Evolutionary conservation across 1,284 basidiomycete genomes (phyloP), one percentile per base, ranked within the genome.

Genomic region (Pterulicium gracile): DNA sequence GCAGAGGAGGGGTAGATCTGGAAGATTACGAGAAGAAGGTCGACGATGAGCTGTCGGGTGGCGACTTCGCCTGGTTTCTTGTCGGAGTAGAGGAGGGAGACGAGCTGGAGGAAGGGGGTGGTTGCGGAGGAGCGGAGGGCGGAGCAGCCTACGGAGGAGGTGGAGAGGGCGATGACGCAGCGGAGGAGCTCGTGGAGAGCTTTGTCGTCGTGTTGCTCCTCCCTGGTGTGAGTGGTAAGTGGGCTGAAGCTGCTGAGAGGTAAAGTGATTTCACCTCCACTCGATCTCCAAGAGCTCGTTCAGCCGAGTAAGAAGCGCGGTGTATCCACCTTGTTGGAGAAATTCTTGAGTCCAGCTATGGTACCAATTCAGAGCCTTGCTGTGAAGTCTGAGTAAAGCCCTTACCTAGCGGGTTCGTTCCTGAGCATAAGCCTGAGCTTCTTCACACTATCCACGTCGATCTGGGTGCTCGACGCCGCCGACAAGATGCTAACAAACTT

Each of bases 191-290:
- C 95, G 55, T 95, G 85, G 4, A 99, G 72, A 42, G 96, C 73
- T 60, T 94, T 83, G 60, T 98, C 96, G 58, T 97, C 95, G 55
- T 96, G 94, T 60, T 97, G 94, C 61, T 99, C 95, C 62, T 98
- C 95, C 51, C 93, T 92, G 15, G 19, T 10, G 55, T 2, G 48
- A 43, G 41, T 18, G n/a, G 35, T 42, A 41, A 18, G n/a, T n/a
- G n/a, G n/a, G n/a, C n/a, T n/a, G n/a, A n/a, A n/a, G n/a, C n/a
- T n/a, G n/a, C n/a, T n/a, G 20, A 4, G 43, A 21, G 44, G 43
- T n/a, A 36, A 1, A 27, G 40, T 35, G 34, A 3, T 62, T 76
- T 54, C 53, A 90, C 89, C 93, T 81, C 95, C 95, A 99, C 66
- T 98, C 95, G 43, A 98, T 79, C 52, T 91, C 86, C 0, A 98